Evolutionary conservation across 1,284 basidiomycete species (phyloP), one percentile per base, ranked within the genome.

Genomic region (Ceratobasidium theobromae): DNA sequence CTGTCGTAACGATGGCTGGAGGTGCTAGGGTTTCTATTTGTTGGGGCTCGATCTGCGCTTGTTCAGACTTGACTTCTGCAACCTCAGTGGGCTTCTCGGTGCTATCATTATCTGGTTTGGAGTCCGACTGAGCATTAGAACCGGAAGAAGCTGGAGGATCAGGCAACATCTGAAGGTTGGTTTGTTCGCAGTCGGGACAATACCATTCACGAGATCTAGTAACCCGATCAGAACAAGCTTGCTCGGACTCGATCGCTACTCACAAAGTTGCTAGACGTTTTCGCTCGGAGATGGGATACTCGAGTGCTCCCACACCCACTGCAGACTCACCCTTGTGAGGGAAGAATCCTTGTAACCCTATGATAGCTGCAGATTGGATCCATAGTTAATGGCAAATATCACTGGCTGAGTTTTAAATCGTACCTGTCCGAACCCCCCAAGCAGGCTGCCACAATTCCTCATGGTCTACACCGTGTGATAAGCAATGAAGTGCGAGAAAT

Each of bases 391-490:
- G 14, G n/a, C 21, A 21, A 41, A 53, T 18, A 25, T 33, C 3
- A n/a, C 12, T 43, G 54, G 53, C 18, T 38, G 62, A 38, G 18
- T 33, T 41, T 11, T 51, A 53, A 21, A 43, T 79, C 76, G 53
- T 69, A 86, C 93, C 93, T 67, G 95, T 98, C 67, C 95, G 84
- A 27, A 98, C 91, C 65, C 95, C 95, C 95, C 95, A 98, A 12
- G 95, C 94, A 32, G 95, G 95, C 77, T 97, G 94, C 95, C 95
- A 98, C 46, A 90, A 79, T 72, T 95, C 91, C 77, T 92, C 89
- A 70, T 92, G 89, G 79, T 91, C 88, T 90, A 72, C 49, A 65
- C 53, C 67, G 40, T 27, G 57, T 46, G 35, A 51, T 53, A 41
- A 66, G 51, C 14, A 0, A n/a, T 23, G 72, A 73, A 75, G 75